Conservation (phyloP, 106 monocot species). For the Phalaenopsis equestris region DNA sequence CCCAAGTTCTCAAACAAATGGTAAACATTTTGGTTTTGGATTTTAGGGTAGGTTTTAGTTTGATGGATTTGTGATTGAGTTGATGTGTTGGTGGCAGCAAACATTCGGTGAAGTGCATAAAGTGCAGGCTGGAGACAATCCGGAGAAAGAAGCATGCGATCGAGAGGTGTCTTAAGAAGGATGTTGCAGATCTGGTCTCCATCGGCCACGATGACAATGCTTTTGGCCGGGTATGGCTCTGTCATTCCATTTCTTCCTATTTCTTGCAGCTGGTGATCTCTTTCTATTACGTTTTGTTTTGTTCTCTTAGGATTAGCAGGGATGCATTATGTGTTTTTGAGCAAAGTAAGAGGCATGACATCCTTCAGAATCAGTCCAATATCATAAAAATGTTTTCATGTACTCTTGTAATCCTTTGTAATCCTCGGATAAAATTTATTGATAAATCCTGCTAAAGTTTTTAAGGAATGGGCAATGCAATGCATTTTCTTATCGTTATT, state of each 20-base stretch:
- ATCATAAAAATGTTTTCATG: no score
- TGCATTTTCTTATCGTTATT: no score
- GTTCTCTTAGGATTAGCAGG: no score
- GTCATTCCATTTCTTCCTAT: neutral
- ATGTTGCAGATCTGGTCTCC: slow-evolving; percentile 69
- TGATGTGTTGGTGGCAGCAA: slow-evolving; percentile 48
- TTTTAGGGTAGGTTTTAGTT: neutral
- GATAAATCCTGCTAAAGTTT: no score
- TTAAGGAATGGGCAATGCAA: no score
- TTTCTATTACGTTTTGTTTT: no score
- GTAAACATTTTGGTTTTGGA: slow-evolving; percentile 14
- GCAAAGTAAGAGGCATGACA: no score
- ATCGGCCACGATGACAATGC: slow-evolving; percentile 46
- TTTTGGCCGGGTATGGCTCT: slow-evolving; percentile 48
- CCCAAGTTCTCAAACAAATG: slow-evolving; percentile 76
- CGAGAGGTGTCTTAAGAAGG: slow-evolving; percentile 56
- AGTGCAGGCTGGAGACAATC: slow-evolving; percentile 36
- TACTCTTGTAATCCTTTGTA: no score
- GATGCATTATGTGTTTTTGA: no score
- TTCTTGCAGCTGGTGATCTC: neutral
- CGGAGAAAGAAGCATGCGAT: slow-evolving; percentile 70
- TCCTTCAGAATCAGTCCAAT: no score
- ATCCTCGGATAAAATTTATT: no score
- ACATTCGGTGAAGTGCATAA: slow-evolving; percentile 58
- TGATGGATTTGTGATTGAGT: neutral